phyloP scores from a whole-genome alignment of 2,329 filamentous ascomycete species.

The Stachybotrys echinatus region DNA sequence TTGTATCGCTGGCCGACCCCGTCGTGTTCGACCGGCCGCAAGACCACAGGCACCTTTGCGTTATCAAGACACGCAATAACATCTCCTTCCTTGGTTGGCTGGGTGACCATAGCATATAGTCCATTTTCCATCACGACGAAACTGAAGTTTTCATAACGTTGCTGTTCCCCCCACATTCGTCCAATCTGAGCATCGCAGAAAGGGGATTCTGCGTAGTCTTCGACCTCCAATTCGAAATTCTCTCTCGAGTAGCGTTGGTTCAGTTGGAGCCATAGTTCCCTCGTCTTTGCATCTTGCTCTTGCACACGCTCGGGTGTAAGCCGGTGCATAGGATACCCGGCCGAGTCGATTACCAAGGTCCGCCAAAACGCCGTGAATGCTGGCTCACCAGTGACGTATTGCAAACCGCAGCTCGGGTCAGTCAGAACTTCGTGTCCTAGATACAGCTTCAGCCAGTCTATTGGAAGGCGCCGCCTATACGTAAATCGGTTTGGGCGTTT shows the following conservation, averaged over 20 bases:
- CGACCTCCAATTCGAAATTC: neutral
- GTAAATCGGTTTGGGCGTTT: no score
- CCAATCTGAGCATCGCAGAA: no score
- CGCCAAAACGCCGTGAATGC: slow-evolving; percentile 1
- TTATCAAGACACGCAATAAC: neutral
- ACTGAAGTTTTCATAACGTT: no score
- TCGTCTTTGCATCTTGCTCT: neutral
- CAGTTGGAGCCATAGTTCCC: neutral
- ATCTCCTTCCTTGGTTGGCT: neutral
- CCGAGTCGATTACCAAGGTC: neutral
- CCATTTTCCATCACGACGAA: neutral
- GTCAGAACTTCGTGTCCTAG: neutral
- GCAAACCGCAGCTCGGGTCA: neutral
- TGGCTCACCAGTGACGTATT: neutral
- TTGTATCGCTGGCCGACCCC: neutral
- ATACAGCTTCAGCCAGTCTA: neutral
- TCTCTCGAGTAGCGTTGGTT: neutral
- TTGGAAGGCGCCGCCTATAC: neutral
- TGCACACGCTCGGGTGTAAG: neutral
- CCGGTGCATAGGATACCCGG: neutral
- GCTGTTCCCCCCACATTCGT: no score
- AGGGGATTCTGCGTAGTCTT: neutral
- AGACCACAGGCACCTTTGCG: neutral
- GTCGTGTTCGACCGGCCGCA: neutral
- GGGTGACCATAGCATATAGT: neutral